Base-by-base conservation (phyloP, 495 filamentous ascomycete species). In the Patellaria atrata region DNA sequence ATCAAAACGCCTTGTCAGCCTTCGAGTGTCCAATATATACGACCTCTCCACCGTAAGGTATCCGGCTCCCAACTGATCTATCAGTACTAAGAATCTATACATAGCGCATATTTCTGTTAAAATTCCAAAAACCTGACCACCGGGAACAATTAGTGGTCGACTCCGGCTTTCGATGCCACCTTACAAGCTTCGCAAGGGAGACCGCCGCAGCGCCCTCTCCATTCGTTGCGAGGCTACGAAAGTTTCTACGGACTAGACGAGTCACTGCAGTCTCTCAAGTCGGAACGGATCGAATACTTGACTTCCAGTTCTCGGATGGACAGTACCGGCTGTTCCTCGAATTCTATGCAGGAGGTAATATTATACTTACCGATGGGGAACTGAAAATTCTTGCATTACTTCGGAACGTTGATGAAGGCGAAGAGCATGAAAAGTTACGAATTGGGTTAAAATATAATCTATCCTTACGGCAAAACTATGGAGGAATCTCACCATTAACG, bases 281-380 rank as follows among this genome's bases (percentile, higher is more conserved):
- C 33, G 89, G 86, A 22, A 94, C 85, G 0, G 89, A 97, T 54
- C 75, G 89, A 13, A 77, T 97, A 37, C 79, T 97, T 35, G 84
- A 94, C 50, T 70, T 96, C 35, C 70, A 77, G 52, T 94, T 97
- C 55, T 87, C 80, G 48, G 84, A 94, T 62, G 87, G 89, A 13
- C 65, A 70, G 42, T 94, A 87, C 51, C 67, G 77, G 23, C 61
- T 97, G 22, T 92, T 83, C 52, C 61, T 97, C 24, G 89, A 97
- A 57, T 97, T 97, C 59, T 97, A 89, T 57, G 87, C 89, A 3
- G 72, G 71, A n/a, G 89, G 89, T 22, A 97, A 97, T 54, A 76
- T 97, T 36, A 79, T 97, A 33, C 63, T 97, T 32, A 91, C 85
- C 2, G 82, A 94, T 50, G 63, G 66, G 24, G 77, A 87, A 10